Evolutionary conservation across 2,329 filamentous ascomycete species (phyloP), one percentile per base, ranked within the genome.

Genomic region (Talaromyces sp.): DNA sequence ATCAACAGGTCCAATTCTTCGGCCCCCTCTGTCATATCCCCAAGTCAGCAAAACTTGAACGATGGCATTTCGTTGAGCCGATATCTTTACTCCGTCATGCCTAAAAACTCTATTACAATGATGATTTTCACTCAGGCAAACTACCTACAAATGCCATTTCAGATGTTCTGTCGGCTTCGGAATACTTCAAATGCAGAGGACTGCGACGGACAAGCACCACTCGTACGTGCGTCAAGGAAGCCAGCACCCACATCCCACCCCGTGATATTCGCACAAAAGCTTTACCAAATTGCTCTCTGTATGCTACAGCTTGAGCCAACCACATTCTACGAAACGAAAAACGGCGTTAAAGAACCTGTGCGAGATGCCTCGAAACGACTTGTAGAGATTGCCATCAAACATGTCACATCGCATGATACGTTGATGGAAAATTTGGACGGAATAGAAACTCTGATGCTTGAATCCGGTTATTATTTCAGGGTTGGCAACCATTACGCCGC

Each of bases 401-500:
- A 65, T 54, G 69, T 86, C n/a, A 70, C 81, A 15, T 76, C 76
- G 2, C 79, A 83, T 40, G 81, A 84, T 61, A 77, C 81, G 58
- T 77, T 80, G 58, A 76, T 79, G 11, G 77, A 77, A 3, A 83
- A 78, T 1, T 68, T 85, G 0, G 82, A 85, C 47, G 81, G 80
- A 1, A 73, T 87, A 61, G 82, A 86, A 70, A 82, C 80, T 54
- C 73, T 83, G 31, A 74, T 82, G 31, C 70, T 86, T 11, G 78
- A 81, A 66, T 76, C 78, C 2, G 84, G 84, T 67, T 80, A 84
- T 67, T 82, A 83, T 67, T 75, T 84, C 47, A 82, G 85, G 61
- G 79, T 83, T 65, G 85, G 85, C 3, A 80, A 82, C 58, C 82
- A 84, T 11, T 79, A 80, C 25, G 75, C 78, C 65, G 82, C 83